Evolutionary conservation across 805 yeast genomes (phyloP).

Genomic region (Lachancea meyersii): DNA sequence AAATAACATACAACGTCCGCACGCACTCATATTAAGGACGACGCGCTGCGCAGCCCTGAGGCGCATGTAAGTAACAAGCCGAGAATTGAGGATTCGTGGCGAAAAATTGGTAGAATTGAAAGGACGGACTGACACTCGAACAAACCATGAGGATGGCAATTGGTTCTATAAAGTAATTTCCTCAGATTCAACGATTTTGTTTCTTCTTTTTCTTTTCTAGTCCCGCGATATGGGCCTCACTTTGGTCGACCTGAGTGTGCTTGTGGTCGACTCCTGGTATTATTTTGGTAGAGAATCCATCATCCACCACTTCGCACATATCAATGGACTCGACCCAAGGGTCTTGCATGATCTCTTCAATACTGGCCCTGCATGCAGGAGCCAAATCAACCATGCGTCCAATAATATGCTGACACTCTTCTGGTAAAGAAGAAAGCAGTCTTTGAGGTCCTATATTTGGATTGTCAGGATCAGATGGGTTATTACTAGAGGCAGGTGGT

Average conservation of each 20-base stretch:
- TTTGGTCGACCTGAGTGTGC: slow-evolving; percentile 86
- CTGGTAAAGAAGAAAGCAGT: slow-evolving; percentile 62
- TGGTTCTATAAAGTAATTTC: background rate
- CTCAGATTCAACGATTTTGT: slow-evolving; percentile 32
- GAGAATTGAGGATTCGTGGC: no score
- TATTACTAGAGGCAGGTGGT: slow-evolving; percentile 18
- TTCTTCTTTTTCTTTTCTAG: slow-evolving; percentile 72
- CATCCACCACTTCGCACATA: slow-evolving; percentile 59
- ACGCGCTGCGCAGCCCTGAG: no score
- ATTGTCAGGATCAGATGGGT: slow-evolving; percentile 46
- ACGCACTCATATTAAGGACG: no score
- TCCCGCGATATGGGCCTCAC: slow-evolving; percentile 92
- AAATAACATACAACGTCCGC: no score
- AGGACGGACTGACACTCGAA: no score
- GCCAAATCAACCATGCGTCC: slow-evolving; percentile 77
- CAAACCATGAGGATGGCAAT: background rate
- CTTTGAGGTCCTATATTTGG: slow-evolving; percentile 69
- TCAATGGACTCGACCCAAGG: slow-evolving; percentile 57
- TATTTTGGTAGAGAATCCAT: slow-evolving; percentile 36
- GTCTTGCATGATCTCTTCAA: slow-evolving; percentile 72
- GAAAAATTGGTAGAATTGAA: no score
- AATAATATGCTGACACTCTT: slow-evolving; percentile 59
- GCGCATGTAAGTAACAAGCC: no score
- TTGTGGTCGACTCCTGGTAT: slow-evolving; percentile 53
- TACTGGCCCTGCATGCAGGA: slow-evolving; percentile 77